phyloP scores from a whole-genome alignment of 257 asterid genomes.

The Solanum clarkiae region DNA sequence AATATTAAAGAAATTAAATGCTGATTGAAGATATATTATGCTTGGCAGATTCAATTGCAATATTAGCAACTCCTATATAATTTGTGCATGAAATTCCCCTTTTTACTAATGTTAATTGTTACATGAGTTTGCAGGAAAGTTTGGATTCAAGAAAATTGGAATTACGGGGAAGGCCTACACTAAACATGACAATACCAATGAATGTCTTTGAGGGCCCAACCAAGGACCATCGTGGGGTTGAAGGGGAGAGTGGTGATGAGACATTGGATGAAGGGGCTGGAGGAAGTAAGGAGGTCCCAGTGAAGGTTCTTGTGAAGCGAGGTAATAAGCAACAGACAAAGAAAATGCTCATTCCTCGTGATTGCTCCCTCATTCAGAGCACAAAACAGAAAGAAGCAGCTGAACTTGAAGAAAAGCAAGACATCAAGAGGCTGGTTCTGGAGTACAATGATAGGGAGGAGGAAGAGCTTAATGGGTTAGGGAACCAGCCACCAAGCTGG shows the following conservation, averaged over 20 bases:
- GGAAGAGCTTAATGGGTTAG: slow-evolving; percentile 72
- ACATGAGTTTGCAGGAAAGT: slow-evolving; percentile 64
- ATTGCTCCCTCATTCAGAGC: slow-evolving; percentile 86
- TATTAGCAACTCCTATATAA: neutral
- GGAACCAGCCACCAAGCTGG: slow-evolving; percentile 45
- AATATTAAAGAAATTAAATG: neutral
- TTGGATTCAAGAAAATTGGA: slow-evolving; percentile 94
- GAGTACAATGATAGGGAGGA: slow-evolving; percentile 98
- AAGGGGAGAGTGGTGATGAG: slow-evolving; percentile 93
- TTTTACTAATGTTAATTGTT: neutral
- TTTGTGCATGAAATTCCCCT: neutral
- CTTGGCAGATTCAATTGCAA: neutral
- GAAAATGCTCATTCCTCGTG: slow-evolving; percentile 85
- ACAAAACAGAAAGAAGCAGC: slow-evolving; percentile 97
- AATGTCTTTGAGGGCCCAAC: slow-evolving; percentile 68
- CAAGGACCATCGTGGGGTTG: slow-evolving; percentile 57
- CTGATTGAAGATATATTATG: neutral
- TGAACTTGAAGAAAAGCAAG: slow-evolving; percentile 96
- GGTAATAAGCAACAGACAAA: slow-evolving; percentile 92
- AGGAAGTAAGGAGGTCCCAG: slow-evolving; percentile 66
- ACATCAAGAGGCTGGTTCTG: slow-evolving; percentile 76
- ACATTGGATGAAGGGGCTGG: slow-evolving; percentile 61
- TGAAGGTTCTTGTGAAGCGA: slow-evolving; percentile 89
- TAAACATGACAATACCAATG: slow-evolving; percentile 92
- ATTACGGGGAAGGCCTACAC: slow-evolving; percentile 74